Evolutionary conservation across 2,329 filamentous ascomycete species (phyloP).

Genomic region (Aspergillus intermedius): DNA sequence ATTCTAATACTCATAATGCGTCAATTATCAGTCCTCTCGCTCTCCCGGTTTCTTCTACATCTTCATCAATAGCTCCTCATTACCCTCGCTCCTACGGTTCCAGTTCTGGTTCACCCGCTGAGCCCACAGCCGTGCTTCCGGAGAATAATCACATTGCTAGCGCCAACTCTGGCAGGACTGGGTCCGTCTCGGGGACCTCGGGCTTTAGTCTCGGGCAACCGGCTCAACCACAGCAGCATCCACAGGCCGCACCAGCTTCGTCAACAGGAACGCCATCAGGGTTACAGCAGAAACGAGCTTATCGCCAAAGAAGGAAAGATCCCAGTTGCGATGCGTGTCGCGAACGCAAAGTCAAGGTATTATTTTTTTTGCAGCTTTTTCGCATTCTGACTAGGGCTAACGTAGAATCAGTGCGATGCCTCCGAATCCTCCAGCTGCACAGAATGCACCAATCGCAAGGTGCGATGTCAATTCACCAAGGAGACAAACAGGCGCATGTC

Average conservation of each 20-base stretch:
- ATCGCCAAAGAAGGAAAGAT: constrained; percentile 90
- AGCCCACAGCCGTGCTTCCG: constrained; percentile 27
- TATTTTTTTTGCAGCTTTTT: background rate
- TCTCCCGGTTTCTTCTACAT: constrained; percentile 28
- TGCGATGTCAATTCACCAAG: constrained; percentile 98
- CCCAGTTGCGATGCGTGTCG: constrained; percentile 96
- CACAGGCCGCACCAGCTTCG: background rate
- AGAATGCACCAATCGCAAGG: constrained; percentile 91
- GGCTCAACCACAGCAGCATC: constrained; percentile 54
- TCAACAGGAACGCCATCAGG: background rate
- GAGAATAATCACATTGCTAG: constrained; percentile 18
- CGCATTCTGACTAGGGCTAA: constrained; percentile 1
- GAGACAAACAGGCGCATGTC: constrained; percentile 98
- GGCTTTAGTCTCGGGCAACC: constrained; percentile 31
- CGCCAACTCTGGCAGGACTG: constrained; percentile 21
- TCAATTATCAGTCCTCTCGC: background rate
- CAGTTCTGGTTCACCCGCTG: constrained; percentile 34
- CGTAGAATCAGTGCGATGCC: constrained; percentile 65
- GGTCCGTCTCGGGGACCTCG: constrained; percentile 34
- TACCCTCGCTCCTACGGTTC: constrained; percentile 37
- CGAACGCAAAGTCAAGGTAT: constrained; percentile 65
- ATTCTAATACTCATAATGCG: background rate
- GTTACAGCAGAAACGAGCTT: constrained; percentile 77
- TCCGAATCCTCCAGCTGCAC: constrained; percentile 95
- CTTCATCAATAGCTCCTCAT: constrained; percentile 20